A percentile compares a stretch with the other conserved stretches of the same genome.
These are phyloP conservation scores for Fusarium mundagurra DNA, from an alignment of 2,329 filamentous ascomycete species.

Conservation along the genomic window DNA sequence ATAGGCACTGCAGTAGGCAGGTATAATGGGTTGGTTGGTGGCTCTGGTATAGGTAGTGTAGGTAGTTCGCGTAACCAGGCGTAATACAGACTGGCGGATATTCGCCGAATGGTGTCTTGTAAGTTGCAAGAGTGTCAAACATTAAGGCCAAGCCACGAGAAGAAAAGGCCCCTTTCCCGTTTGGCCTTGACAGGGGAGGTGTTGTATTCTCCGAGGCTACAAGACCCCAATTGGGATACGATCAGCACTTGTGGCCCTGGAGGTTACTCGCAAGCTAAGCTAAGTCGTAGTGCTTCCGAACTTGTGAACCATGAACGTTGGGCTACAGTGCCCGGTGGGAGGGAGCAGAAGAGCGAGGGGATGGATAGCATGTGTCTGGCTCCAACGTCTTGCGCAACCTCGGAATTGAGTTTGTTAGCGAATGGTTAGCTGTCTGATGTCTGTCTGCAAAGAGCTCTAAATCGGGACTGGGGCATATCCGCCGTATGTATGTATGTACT, in stretches of 20 bases:
- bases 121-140: constrained; percentile 18
- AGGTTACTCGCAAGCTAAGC: constrained; percentile 6
- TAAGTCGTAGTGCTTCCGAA: constrained; percentile 16
- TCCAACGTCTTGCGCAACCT: background rate
- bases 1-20: background rate
- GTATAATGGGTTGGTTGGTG: background rate
- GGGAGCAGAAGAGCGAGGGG: background rate
- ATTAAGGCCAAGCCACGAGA: constrained; percentile 15
- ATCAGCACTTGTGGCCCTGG: constrained; percentile 25
- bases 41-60: background rate
- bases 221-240: constrained; percentile 32
- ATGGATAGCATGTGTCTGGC: background rate
- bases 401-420: background rate
- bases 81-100: background rate
- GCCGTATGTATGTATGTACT: background rate
- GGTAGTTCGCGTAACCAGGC: background rate
- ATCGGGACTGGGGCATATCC: background rate
- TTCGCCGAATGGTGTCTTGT: constrained; percentile 7
- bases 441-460: background rate
- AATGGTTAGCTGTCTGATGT: background rate
- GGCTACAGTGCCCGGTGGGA: background rate
- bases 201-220: constrained; percentile 29
- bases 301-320: constrained; percentile 2
- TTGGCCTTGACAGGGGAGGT: constrained; percentile 35
- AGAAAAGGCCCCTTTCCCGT: constrained; percentile 28